phyloP scores from a whole-genome alignment of 495 filamentous ascomycete species.

The Articulospora tetracladia region DNA sequence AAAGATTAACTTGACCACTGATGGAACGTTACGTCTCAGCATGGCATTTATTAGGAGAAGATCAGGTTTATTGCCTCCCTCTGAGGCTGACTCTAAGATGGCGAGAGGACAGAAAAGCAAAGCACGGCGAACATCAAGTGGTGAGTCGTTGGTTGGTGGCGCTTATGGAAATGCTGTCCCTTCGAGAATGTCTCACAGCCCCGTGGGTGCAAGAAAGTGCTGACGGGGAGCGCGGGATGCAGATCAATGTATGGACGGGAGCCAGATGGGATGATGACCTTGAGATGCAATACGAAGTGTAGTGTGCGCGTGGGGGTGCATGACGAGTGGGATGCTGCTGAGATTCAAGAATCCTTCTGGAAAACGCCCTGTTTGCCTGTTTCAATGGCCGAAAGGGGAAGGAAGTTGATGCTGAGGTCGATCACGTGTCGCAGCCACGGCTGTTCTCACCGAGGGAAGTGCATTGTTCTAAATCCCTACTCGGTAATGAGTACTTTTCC shows the following conservation, averaged over 20 bases:
- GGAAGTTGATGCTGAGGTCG: not conserved
- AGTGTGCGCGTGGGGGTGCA: not conserved
- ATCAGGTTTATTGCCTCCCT: not conserved
- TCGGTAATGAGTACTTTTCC: not conserved
- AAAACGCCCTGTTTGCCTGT: not conserved
- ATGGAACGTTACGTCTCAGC: conserved; percentile 21
- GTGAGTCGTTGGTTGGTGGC: too few relatives aligned
- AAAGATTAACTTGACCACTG: not conserved
- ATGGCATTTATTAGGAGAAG: not conserved
- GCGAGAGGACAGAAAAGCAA: not conserved
- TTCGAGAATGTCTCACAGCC: not conserved
- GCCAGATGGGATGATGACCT: not conserved
- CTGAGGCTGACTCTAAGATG: not conserved
- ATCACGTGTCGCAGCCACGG: not conserved
- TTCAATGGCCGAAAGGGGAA: not conserved
- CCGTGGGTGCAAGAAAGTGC: not conserved
- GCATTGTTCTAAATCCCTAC: not conserved
- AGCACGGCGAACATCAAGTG: too few relatives aligned
- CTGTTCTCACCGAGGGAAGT: not conserved
- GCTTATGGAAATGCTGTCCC: not conserved
- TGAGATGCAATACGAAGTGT: not conserved
- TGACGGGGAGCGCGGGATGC: not conserved
- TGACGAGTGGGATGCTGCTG: too few relatives aligned
- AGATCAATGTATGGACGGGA: too few relatives aligned
- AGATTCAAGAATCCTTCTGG: not conserved